phyloP scores from a whole-genome alignment of 23 red algal genomes.

The Gracilaria gracilis region DNA sequence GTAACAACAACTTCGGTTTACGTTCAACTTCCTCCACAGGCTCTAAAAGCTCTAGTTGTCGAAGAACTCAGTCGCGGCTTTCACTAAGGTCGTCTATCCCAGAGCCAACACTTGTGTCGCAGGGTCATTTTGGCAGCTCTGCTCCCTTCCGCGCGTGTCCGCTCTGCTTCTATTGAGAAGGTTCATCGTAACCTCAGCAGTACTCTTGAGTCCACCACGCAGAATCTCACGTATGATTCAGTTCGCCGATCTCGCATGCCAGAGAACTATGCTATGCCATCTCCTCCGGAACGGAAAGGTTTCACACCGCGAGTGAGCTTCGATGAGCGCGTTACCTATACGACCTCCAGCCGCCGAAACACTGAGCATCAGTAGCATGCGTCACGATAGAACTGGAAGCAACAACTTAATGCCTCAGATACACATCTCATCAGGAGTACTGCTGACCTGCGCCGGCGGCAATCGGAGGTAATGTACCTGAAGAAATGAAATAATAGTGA shows the following conservation, averaged over 20 bases:
- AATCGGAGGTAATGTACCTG: slow-evolving; percentile 55
- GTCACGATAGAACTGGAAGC: slow-evolving; percentile 50
- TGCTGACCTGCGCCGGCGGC: slow-evolving; percentile 17
- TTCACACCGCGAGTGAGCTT: slow-evolving; percentile 18
- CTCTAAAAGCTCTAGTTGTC: slow-evolving; percentile 35
- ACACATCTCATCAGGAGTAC: slow-evolving; percentile 44
- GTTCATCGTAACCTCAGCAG: slow-evolving; percentile 1
- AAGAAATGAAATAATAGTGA: slow-evolving; percentile 60
- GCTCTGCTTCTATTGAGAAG: not conserved
- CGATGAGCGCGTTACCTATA: not conserved
- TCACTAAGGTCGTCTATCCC: not conserved
- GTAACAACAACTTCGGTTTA: slow-evolving; percentile 53
- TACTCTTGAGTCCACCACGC: not conserved
- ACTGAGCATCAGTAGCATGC: slow-evolving; percentile 28
- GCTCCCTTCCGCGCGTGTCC: slow-evolving; percentile 21
- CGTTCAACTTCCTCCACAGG: not conserved
- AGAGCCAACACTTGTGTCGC: slow-evolving; percentile 20
- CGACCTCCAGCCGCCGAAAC: not conserved
- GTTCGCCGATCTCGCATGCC: not conserved
- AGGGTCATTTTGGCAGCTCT: slow-evolving; percentile 29
- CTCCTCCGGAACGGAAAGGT: not conserved
- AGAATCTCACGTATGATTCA: not conserved
- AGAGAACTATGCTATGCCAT: not conserved
- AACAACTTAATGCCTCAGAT: slow-evolving; percentile 57
- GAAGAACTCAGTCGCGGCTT: slow-evolving; percentile 13